Base-by-base conservation (phyloP, 495 filamentous ascomycete genomes). In the Trypethelium eluteriae region DNA sequence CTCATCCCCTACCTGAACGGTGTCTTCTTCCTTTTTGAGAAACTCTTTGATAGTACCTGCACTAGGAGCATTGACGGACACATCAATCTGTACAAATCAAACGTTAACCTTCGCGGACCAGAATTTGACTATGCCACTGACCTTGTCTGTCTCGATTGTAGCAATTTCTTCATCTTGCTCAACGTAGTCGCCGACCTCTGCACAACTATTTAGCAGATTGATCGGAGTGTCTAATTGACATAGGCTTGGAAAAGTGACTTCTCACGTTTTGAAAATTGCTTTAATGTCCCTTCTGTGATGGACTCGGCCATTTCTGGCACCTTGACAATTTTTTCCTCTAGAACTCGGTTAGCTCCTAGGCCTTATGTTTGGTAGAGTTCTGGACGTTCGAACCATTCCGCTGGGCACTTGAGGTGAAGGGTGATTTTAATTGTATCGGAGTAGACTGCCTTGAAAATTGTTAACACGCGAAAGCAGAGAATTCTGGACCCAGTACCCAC, bases 121-220 rank as follows among this genome's bases (percentile, higher is more conserved):
- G 53, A 59, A 32, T 32, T 59, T 32, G 53, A 59, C 11, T 10
- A 46, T 14, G n/a, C 47, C 10, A 25, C 77, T 68, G 82, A 92
- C 93, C 89, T 99, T 99, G 83, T 99, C 95, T n/a, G 94, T 99
- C 79, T 99, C 94, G 74, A 99, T 99, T 41, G 95, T 96, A 38
- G 94, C 95, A 74, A 99, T 94, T 76, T 98, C 95, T 78, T 99
- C 95, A 73, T 98, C 95, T 73, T 88, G 87, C 80, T 94, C 90
- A 16, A 99, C 92, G 71, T 84, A 94, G 79, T 99, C 95, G 65
- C 94, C 94, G 75, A 96, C 81, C 79, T 96, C 86, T 87, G 63
- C 38, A 9, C 14, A 61, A 38, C 2, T 16, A n/a, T 2, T 63
- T n/a, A 63, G 62, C 0, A 0, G 3, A 11, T 1, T 59, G 53